phyloP scores from a whole-genome alignment of 352 stramenopile species.

The Globisporangium uncinulatum region DNA sequence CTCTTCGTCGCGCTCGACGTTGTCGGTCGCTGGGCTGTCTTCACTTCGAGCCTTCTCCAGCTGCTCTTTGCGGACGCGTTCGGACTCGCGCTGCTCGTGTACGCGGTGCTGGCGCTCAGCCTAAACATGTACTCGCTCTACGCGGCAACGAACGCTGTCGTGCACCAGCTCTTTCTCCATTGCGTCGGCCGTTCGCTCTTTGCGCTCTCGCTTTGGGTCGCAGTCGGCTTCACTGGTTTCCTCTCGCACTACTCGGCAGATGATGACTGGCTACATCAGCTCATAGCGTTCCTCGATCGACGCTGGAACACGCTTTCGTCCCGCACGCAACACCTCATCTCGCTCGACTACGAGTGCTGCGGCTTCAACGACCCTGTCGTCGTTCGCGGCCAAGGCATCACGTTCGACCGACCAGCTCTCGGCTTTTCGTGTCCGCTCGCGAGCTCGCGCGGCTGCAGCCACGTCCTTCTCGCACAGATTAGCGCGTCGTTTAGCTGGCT shows the following conservation, averaged over 20 bases:
- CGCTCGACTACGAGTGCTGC: slow-evolving; percentile 42
- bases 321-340: slow-evolving; percentile 25
- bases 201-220: slow-evolving; percentile 21
- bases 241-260: slow-evolving; percentile 29
- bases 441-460: slow-evolving; percentile 30
- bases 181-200: slow-evolving; percentile 7
- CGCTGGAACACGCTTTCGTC: slow-evolving; percentile 31
- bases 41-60: slow-evolving; percentile 44
- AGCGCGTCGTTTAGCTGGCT: slow-evolving; percentile 38
- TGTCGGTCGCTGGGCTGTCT: slow-evolving; percentile 24
- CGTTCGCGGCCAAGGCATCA: slow-evolving; percentile 20
- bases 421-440: slow-evolving; percentile 34
- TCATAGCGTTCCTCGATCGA: slow-evolving; percentile 29
- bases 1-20: slow-evolving; percentile 39
- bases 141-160: slow-evolving; percentile 24
- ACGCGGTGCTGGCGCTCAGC: slow-evolving; percentile 19
- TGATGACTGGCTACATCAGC: slow-evolving; percentile 21
- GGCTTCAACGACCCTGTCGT: slow-evolving; percentile 45
- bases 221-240: slow-evolving; percentile 26
- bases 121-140: slow-evolving; percentile 31
- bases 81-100: slow-evolving; percentile 27
- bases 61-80: slow-evolving; percentile 37
- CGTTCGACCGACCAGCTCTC: slow-evolving; percentile 39
- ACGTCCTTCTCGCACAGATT: slow-evolving; percentile 23
- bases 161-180: slow-evolving; percentile 45